Evolutionary conservation across 2,329 filamentous ascomycete species (phyloP).

Genomic region (Elsinoe perseae): DNA sequence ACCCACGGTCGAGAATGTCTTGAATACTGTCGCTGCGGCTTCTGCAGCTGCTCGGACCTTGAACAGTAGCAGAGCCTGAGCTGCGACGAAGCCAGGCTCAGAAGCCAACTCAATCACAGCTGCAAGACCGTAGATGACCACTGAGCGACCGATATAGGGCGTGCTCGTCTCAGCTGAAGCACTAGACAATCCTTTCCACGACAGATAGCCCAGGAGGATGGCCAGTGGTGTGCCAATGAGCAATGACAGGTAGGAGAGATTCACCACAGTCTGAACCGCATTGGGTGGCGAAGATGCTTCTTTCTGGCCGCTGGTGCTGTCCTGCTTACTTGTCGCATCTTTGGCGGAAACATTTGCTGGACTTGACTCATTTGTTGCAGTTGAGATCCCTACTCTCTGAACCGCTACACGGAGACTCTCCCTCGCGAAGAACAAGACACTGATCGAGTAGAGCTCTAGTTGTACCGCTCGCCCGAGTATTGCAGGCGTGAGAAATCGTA

Average conservation of each 20-base stretch:
- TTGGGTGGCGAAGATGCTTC: conserved; percentile 26
- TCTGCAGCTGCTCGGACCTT: conserved; percentile 75
- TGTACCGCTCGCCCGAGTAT: conserved; percentile 81
- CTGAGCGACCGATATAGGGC: conserved; percentile 54
- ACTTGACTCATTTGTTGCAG: not conserved
- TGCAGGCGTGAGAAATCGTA: conserved; percentile 79
- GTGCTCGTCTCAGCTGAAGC: conserved; percentile 32
- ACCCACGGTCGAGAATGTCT: conserved; percentile 67
- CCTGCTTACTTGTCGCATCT: too few relatives aligned
- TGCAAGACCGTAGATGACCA: conserved; percentile 49
- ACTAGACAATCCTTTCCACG: conserved; percentile 43
- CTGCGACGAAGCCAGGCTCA: conserved; percentile 82
- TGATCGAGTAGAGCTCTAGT: conserved; percentile 85
- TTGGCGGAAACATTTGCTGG: not conserved
- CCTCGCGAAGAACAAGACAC: conserved; percentile 87
- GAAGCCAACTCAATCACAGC: conserved; percentile 67
- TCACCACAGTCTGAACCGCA: conserved; percentile 68
- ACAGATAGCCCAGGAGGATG: conserved; percentile 57
- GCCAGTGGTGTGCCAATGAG: conserved; percentile 59
- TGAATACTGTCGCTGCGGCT: conserved; percentile 67
- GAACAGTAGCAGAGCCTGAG: conserved; percentile 75
- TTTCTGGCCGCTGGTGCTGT: not conserved
- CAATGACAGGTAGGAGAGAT: conserved; percentile 76
- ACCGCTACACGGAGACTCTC: conserved; percentile 88
- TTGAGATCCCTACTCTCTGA: conserved; percentile 55